Evolutionary conservation across 345 rosid genomes (phyloP), one percentile per base, ranked within the genome.

Genomic region (Eucalyptus brandiana): DNA sequence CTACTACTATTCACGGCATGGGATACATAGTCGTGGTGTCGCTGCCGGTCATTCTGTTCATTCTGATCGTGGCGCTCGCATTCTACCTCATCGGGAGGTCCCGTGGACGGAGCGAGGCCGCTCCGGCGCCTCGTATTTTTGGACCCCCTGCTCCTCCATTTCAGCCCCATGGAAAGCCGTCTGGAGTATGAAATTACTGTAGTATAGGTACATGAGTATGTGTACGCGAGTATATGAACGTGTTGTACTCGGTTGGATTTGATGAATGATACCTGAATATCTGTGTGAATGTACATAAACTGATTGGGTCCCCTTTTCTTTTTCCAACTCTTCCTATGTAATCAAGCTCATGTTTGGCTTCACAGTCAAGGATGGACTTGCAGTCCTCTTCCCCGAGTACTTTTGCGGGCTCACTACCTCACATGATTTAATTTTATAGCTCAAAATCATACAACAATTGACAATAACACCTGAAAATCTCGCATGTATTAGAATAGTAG

Each of bases 11-110:
- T 76, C 30, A 80, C 45, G 49, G 65, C 87, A 92, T 93, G 93
- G 93, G 89, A 2, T 87, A 49, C 86, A 54, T 92, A 8, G 14
- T 90, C 9, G 90, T 88, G 88, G 76, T 91, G 23, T 92, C 94
- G 1, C 58, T 93, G 45, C 87, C 93, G 3, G 45, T 47, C 87
- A 88, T 93, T 54, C 16, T 93, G 87, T 89, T 93, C 62, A 30
- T 93, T 45, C 24, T 92, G 88, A 90, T 93, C 6, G 85, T 92
- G 53, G 93, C 92, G 7, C 89, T 93, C 80, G 90, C 91, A 2
- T 93, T 88, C 86, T 93, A 93, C 89, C 91, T 93, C 53, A 17
- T 91, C 1, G 94, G 94, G 26, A 88, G 94, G 69, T 80, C 86
- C 53, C 87, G 80, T 15, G 92, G 92, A 15, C 87, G 89, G 86